A percentile compares a stretch with the other conserved stretches of the same genome.
phyloP scores from a whole-genome alignment of 768 basidiomycete genomes.

The Coprinopsis cinerea region DNA sequence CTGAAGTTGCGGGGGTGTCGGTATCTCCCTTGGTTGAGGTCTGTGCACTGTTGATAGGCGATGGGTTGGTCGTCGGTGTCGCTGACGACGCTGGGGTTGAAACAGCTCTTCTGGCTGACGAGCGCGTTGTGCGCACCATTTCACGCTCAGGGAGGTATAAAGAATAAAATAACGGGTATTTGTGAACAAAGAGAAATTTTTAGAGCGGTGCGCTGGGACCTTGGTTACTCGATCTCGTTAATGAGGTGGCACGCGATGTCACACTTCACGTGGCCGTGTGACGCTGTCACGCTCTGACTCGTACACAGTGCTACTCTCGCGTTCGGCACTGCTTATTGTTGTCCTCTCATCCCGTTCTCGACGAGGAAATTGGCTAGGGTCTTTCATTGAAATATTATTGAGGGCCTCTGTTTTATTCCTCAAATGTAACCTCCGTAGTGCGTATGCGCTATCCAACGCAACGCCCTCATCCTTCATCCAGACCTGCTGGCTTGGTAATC shows the following conservation, averaged over 20 bases:
- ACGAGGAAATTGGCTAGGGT: too few relatives aligned
- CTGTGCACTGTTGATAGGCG: slow-evolving; percentile 46
- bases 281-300: neutral
- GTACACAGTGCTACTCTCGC: too few relatives aligned
- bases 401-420: too few relatives aligned
- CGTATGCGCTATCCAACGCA: too few relatives aligned
- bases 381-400: too few relatives aligned
- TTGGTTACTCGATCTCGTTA: too few relatives aligned
- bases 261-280: slow-evolving; percentile 12
- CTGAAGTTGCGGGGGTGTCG: slow-evolving; percentile 54
- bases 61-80: slow-evolving; percentile 38
- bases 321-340: too few relatives aligned
- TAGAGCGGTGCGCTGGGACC: slow-evolving; percentile 17
- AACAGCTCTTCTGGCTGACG: slow-evolving; percentile 21
- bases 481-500: too few relatives aligned
- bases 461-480: too few relatives aligned
- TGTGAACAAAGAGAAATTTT: slow-evolving; percentile 15
- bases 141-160: too few relatives aligned
- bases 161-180: neutral
- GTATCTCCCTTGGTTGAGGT: slow-evolving; percentile 31
- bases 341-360: too few relatives aligned
- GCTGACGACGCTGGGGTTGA: slow-evolving; percentile 26
- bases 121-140: slow-evolving; percentile 32
- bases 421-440: too few relatives aligned
- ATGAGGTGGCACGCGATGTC: slow-evolving; percentile 15